Percentiles rank a stretch among this genome's conserved stretches.
These are phyloP conservation scores for Oryza brachyantha DNA, from an alignment of 176 grass and related monocot genomes.

Conservation along the genomic window DNA sequence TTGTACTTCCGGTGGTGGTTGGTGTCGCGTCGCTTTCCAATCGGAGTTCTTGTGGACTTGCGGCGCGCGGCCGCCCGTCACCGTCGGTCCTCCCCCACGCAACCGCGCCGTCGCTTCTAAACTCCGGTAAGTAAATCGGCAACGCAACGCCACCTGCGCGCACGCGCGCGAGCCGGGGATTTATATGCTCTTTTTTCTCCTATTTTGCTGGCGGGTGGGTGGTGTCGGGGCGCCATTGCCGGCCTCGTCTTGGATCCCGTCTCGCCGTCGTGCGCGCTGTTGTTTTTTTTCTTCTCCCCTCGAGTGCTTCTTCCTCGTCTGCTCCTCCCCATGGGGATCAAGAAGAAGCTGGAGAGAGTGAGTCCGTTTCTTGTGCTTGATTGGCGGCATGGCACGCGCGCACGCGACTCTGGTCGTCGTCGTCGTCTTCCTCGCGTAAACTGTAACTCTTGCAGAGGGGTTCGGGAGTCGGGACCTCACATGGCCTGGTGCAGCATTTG, in stretches of 20 bases:
- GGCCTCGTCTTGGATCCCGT: neutral
- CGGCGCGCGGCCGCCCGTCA: neutral
- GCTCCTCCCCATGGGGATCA: neutral
- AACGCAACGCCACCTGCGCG: no score
- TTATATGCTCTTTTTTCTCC: neutral
- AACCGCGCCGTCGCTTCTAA: conserved; percentile 7
- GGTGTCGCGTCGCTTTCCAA: neutral
- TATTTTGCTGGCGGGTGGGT: neutral
- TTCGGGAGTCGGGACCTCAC: neutral
- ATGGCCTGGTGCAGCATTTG: neutral
- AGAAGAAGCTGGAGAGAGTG: neutral
- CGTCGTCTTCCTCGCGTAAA: neutral
- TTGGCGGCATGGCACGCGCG: neutral
- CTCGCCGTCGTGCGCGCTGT: neutral
- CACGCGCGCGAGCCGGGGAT: neutral
- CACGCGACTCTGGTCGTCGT: neutral
- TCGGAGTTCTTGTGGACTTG: neutral
- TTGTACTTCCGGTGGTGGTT: neutral
- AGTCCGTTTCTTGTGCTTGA: neutral
- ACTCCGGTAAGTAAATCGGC: conserved; percentile 41
- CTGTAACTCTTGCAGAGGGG: neutral
- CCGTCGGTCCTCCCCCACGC: neutral
- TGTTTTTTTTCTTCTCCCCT: no score
- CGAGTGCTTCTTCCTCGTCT: no score
- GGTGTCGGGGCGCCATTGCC: neutral